These are phyloP conservation scores for Ophiostoma ips DNA, from an alignment of 2,329 filamentous ascomycete genomes.

Conservation along the genomic window DNA sequence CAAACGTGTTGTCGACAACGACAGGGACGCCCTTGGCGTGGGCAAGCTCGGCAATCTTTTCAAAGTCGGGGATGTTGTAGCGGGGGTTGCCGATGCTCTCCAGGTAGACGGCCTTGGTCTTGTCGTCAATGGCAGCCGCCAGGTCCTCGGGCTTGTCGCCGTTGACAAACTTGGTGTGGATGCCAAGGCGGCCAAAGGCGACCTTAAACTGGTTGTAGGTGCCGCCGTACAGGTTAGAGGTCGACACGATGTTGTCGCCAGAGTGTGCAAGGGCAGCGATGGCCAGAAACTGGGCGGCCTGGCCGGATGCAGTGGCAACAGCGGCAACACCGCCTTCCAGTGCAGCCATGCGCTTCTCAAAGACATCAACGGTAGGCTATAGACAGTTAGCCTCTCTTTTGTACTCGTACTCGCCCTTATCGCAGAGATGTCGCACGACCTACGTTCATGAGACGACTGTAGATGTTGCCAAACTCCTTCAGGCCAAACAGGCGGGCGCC, in stretches of 20 bases:
- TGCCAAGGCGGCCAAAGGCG: slow-evolving; percentile 71
- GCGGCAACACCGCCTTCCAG: slow-evolving; percentile 85
- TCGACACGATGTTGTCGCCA: slow-evolving; percentile 88
- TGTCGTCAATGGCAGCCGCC: slow-evolving; percentile 71
- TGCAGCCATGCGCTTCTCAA: slow-evolving; percentile 92
- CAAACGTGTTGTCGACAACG: slow-evolving; percentile 86
- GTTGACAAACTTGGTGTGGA: slow-evolving; percentile 74
- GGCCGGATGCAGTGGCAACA: slow-evolving; percentile 72
- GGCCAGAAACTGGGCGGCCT: slow-evolving; percentile 85
- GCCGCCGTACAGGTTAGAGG: slow-evolving; percentile 82
- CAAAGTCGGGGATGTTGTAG: slow-evolving; percentile 87
- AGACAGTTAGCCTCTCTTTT: background rate
- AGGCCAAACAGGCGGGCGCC: slow-evolving; percentile 90
- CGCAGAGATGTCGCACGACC: no score
- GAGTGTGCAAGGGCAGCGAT: slow-evolving; percentile 70
- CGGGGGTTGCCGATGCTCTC: slow-evolving; percentile 89
- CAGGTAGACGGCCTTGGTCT: slow-evolving; percentile 82
- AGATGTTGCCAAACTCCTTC: slow-evolving; percentile 96
- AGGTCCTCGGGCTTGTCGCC: slow-evolving; percentile 72
- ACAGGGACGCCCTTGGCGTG: slow-evolving; percentile 54
- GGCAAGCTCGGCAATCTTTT: slow-evolving; percentile 69
- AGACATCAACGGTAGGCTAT: slow-evolving; percentile 83
- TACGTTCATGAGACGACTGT: slow-evolving; percentile 82
- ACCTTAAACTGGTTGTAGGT: slow-evolving; percentile 98
- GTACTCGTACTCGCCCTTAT: background rate